These are phyloP conservation scores for Chalciporus sphaerocephalus DNA, from an alignment of 768 basidiomycete species.

Conservation along the genomic window DNA sequence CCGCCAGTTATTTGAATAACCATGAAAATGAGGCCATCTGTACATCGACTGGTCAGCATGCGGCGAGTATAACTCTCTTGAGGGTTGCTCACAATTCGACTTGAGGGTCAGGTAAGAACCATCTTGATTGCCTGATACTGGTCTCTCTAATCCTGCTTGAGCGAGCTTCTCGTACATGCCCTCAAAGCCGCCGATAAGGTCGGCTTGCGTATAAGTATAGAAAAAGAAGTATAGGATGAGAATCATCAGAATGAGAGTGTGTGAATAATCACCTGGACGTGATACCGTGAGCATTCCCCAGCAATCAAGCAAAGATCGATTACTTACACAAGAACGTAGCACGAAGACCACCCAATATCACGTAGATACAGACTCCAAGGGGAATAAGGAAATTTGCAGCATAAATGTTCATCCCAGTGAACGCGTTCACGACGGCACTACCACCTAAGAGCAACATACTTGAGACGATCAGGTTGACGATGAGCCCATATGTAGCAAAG, in stretches of 20 bases:
- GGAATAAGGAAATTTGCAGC: constrained; percentile 41
- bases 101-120: constrained; percentile 38
- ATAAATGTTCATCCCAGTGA: constrained; percentile 39
- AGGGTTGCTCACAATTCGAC: constrained; percentile 20
- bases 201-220: constrained; percentile 26
- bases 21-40: constrained; percentile 16
- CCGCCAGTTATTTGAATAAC: constrained; percentile 17
- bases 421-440: constrained; percentile 34
- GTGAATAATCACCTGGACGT: constrained; percentile 27
- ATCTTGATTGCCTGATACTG: constrained; percentile 34
- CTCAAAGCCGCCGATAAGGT: constrained; percentile 37
- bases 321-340: constrained; percentile 32
- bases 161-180: constrained; percentile 34
- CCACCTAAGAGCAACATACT: constrained; percentile 37
- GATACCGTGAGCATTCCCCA: background rate
- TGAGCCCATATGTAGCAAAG: constrained; percentile 23
- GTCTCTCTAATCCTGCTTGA: constrained; percentile 23
- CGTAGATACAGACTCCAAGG: constrained; percentile 37
- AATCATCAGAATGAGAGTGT: constrained; percentile 36
- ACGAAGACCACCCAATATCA: constrained; percentile 32
- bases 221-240: constrained; percentile 35
- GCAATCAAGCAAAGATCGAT: background rate
- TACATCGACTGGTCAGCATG: background rate
- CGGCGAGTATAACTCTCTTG: background rate
- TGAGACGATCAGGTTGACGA: constrained; percentile 31